These are phyloP conservation scores for Neurospora sp. DNA, from an alignment of 495 filamentous ascomycete species.

Conservation along the genomic window DNA sequence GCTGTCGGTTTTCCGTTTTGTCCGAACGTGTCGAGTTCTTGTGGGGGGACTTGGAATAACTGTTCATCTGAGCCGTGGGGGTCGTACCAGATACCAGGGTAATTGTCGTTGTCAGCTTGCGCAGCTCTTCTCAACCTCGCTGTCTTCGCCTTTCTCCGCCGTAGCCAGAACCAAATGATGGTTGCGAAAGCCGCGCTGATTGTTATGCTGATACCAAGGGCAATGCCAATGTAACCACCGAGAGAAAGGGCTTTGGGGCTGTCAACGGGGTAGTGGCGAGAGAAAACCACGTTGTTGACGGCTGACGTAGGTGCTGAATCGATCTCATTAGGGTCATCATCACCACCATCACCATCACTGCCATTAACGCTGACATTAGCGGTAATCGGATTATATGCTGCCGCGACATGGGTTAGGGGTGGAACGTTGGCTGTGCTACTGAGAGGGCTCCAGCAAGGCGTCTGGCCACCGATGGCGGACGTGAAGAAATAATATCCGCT, in stretches of 20 bases:
- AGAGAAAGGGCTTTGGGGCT: not conserved
- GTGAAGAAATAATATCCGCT: constrained; percentile 20
- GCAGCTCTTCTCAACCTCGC: not conserved
- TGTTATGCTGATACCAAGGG: not conserved
- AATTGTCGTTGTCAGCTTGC: not conserved
- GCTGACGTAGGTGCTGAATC: constrained; percentile 15
- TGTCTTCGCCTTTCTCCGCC: not conserved
- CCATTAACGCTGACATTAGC: not conserved
- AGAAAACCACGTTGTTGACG: constrained; percentile 21
- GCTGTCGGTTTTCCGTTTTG: not conserved
- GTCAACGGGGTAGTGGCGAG: constrained; percentile 16
- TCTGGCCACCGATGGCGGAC: constrained; percentile 11
- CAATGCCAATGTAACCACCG: not conserved
- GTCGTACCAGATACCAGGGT: not conserved
- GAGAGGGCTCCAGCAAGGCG: constrained; percentile 18
- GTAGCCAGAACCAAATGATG: not conserved
- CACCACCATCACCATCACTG: not conserved
- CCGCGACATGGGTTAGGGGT: constrained; percentile 4
- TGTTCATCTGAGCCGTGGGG: not conserved
- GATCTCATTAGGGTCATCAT: not conserved
- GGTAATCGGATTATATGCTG: not conserved
- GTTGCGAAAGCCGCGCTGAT: not conserved
- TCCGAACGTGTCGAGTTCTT: not conserved
- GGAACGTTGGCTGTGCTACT: constrained; percentile 1
- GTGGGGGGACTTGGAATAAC: not conserved